phyloP scores from a whole-genome alignment of 768 basidiomycete genomes.

The Pleurotus giganteus region DNA sequence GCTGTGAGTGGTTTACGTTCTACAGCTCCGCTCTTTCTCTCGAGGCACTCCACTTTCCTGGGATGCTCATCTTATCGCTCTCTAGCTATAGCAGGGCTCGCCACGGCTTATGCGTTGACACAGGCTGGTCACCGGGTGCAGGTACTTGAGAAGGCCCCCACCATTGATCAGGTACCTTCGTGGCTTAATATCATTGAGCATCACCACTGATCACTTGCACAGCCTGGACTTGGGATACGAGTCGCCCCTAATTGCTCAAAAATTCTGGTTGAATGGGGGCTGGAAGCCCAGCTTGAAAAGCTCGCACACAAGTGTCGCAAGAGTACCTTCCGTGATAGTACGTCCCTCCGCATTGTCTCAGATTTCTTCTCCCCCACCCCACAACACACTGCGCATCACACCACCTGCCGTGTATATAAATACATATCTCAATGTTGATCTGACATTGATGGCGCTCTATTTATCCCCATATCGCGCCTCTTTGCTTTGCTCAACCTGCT shows the following conservation, averaged over 20 bases:
- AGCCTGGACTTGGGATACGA: conserved; percentile 40
- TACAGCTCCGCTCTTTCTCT: not conserved
- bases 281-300: conserved; percentile 36
- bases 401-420: not conserved
- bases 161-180: conserved; percentile 29
- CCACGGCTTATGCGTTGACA: conserved; percentile 47
- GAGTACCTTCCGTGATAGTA: conserved; percentile 32
- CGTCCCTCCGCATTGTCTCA: conserved; percentile 18
- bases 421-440: no score
- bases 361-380: not conserved
- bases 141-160: conserved; percentile 40
- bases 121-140: conserved; percentile 48
- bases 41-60: not conserved
- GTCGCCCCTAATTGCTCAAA: conserved; percentile 54
- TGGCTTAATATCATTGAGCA: not conserved
- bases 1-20: conserved; percentile 26
- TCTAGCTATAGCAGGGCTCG: conserved; percentile 45
- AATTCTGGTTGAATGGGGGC: conserved; percentile 49
- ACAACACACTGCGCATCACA: not conserved
- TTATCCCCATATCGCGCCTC: not conserved
- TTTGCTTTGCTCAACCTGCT: not conserved
- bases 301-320: conserved; percentile 29
- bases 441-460: not conserved
- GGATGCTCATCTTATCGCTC: not conserved
- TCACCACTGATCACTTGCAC: not conserved